These are phyloP conservation scores for Teratosphaeria epicoccoides DNA, from an alignment of 2,329 filamentous ascomycete genomes.

Conservation along the genomic window DNA sequence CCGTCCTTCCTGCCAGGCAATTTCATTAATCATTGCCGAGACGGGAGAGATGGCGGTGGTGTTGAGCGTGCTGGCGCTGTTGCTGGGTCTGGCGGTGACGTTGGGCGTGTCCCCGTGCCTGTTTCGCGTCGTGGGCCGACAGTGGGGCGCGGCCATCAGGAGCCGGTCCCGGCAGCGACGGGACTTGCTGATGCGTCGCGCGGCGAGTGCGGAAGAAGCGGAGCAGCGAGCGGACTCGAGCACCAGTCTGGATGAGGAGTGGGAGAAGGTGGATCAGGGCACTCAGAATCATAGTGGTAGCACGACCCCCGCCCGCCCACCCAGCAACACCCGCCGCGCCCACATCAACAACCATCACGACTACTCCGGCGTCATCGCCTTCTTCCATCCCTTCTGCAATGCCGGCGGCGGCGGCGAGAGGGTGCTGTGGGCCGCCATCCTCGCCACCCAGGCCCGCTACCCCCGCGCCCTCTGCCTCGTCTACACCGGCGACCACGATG, in stretches of 20 bases:
- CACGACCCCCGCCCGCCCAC: too few relatives aligned
- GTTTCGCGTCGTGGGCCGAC: slow-evolving; percentile 14
- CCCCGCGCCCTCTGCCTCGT: slow-evolving; percentile 82
- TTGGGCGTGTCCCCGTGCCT: slow-evolving; percentile 17
- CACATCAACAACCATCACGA: slow-evolving; percentile 34
- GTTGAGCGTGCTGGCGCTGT: slow-evolving; percentile 10
- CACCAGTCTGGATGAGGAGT: slow-evolving; percentile 46
- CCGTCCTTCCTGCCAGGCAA: too few relatives aligned
- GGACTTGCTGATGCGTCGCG: slow-evolving; percentile 21
- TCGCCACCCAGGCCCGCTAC: slow-evolving; percentile 80
- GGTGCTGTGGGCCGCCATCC: slow-evolving; percentile 90
- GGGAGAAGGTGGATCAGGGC: slow-evolving; percentile 53
- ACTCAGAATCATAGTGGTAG: too few relatives aligned
- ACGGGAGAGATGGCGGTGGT: slow-evolving; percentile 3
- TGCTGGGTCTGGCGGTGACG: slow-evolving; percentile 14
- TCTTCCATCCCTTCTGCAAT: slow-evolving; percentile 98
- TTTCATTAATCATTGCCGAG: too few relatives aligned
- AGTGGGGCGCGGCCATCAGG: slow-evolving; percentile 17
- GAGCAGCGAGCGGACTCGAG: slow-evolving; percentile 12
- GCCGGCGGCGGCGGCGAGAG: slow-evolving; percentile 91
- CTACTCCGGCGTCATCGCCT: slow-evolving; percentile 81
- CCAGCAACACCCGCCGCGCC: slow-evolving; percentile 33
- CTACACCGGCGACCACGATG: slow-evolving; percentile 91
- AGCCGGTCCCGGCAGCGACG: slow-evolving; percentile 23
- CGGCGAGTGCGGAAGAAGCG: slow-evolving; percentile 18